Evolutionary conservation across 2,329 filamentous ascomycete genomes (phyloP), one percentile per base, ranked within the genome.

Genomic region (Cephalotrichum gorgonifer): DNA sequence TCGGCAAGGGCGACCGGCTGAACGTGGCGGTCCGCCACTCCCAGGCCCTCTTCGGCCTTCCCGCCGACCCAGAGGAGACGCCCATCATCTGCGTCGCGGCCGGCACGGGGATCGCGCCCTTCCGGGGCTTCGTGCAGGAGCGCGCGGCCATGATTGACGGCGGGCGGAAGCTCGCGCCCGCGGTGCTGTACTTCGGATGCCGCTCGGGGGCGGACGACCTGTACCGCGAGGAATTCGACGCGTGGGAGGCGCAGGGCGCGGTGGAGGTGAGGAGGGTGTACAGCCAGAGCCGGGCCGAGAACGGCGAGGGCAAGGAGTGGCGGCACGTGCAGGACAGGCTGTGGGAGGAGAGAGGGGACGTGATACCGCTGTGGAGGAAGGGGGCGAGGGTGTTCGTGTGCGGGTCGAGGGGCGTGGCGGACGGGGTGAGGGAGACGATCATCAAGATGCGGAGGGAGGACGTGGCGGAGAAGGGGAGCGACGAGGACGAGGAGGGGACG

Each of bases 121-220:
- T 84, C 70, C 71, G 77, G 0, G 79, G 74, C 0, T 84, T 84
- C 56, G 55, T 81, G 9, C 76, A 82, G 60, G 79, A 85, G 53
- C 76, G 81, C 1, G 78, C 76, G 0, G 68, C 67, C 20, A 68
- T 75, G 65, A 59, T 72, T 14, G 63, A 61, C 3, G 68, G 69
- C 0, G 79, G 79, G 2, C 67, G 74, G 12, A 64, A 60, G 26
- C 65, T 86, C 0, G 81, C 78, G 0, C 77, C 75, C 0, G 79
- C 81, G 0, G 53, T 86, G n/a, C 68, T 86, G 1, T 85, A 84
- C 66, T 73, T 78, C 55, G 83, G 83, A 5, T 85, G 81, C 59
- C 75, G 77, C 14, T 59, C 67, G 5, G 69, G 67, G 0, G 60
- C 65, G 12, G 83, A 86, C 54, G 71, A 79, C 38, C 58, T 86